These are phyloP conservation scores for Aspergillus cavernicola DNA, from an alignment of 495 filamentous ascomycete species.

Conservation along the genomic window DNA sequence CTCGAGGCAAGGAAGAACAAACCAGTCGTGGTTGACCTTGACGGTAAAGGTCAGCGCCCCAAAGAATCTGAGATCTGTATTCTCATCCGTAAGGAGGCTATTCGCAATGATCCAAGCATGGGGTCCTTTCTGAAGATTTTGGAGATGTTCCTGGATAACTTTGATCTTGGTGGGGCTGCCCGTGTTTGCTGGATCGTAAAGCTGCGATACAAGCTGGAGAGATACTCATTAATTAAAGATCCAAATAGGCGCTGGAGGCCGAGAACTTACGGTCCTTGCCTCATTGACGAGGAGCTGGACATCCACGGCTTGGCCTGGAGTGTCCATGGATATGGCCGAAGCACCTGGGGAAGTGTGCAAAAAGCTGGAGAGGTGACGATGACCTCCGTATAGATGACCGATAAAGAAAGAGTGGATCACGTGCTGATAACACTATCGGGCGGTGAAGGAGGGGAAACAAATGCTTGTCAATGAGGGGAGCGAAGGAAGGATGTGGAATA, in stretches of 20 bases:
- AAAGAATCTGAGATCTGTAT: conserved; percentile 79
- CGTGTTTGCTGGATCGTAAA: conserved; percentile 66
- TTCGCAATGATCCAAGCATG: conserved; percentile 85
- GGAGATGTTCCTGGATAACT: conserved; percentile 71
- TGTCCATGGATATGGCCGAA: conserved; percentile 26
- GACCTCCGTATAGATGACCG: conserved; percentile 12
- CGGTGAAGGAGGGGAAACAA: background rate
- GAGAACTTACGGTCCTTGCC: conserved; percentile 23
- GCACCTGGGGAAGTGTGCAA: conserved; percentile 5
- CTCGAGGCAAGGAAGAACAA: background rate
- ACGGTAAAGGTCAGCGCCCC: conserved; percentile 92
- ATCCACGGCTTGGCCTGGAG: conserved; percentile 18
- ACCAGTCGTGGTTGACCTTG: conserved; percentile 85
- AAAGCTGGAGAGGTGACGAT: conserved; percentile 10
- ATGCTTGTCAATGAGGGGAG: background rate
- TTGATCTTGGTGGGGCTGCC: conserved; percentile 51
- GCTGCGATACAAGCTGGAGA: conserved; percentile 38
- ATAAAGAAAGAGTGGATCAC: conserved; percentile 19
- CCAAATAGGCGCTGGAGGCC: background rate
- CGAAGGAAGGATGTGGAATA: background rate
- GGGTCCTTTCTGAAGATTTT: conserved; percentile 68
- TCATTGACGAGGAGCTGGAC: conserved; percentile 26
- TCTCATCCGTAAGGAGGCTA: conserved; percentile 58
- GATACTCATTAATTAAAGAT: background rate
- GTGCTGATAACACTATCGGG: conserved; percentile 23